phyloP scores from a whole-genome alignment of 2,329 filamentous ascomycete genomes.

The Cladobotryum protrusum region DNA sequence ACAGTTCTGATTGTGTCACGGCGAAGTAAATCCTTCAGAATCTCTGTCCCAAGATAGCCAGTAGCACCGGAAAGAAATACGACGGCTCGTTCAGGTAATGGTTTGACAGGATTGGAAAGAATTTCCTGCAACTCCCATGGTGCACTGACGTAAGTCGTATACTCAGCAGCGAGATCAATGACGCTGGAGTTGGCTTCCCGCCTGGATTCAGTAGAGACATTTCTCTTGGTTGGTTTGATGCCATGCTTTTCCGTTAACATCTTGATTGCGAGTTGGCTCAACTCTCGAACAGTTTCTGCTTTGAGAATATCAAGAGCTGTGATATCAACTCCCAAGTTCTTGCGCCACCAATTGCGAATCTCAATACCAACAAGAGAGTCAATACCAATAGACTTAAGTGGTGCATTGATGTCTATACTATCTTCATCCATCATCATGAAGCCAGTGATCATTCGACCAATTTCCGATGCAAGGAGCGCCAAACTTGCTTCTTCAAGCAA shows the following conservation, averaged over 20 bases:
- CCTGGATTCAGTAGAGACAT: no score
- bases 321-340: not conserved
- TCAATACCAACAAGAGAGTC: conserved; percentile 14
- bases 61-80: not conserved
- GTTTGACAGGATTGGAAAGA: no score
- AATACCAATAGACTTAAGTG: conserved; percentile 6
- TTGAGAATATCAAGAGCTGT: conserved; percentile 2
- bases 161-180: no score
- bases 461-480: not conserved
- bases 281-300: not conserved
- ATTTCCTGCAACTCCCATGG: no score
- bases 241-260: not conserved
- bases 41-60: not conserved
- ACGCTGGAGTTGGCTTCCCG: no score
- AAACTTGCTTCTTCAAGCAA: not conserved
- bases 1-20: not conserved
- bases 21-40: not conserved
- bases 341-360: conserved; percentile 12
- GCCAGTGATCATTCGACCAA: conserved; percentile 1
- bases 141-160: no score
- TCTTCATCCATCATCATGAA: not conserved
- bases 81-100: not conserved
- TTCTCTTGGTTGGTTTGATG: no score
- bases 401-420: conserved; percentile 6
- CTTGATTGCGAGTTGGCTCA: not conserved